These are phyloP conservation scores for Fraxinus paxiana DNA, from an alignment of 305 asterid genomes.

Conservation along the genomic window DNA sequence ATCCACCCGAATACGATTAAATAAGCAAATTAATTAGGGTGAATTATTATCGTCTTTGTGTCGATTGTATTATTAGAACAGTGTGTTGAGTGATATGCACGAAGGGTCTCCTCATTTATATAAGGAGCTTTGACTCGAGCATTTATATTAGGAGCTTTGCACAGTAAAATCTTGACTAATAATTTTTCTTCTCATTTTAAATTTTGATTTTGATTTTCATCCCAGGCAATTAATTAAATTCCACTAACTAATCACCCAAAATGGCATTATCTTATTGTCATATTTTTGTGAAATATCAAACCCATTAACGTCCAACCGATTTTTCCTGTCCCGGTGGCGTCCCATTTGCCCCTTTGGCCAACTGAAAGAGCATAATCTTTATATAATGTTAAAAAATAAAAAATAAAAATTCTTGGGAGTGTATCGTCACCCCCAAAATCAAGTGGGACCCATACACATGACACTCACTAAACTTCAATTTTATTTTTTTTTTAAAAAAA, in stretches of 20 bases:
- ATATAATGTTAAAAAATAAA: background rate
- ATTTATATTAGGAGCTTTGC: background rate
- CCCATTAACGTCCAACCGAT: background rate
- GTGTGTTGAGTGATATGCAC: background rate
- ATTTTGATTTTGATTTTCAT: background rate
- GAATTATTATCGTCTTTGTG: background rate
- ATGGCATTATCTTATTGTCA: too few relatives aligned
- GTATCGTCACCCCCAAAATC: background rate
- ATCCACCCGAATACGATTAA: too few relatives aligned
- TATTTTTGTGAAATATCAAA: background rate
- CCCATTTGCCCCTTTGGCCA: slow-evolving; percentile 1
- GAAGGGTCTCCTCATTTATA: background rate
- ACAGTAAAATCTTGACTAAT: background rate
- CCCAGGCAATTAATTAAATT: background rate
- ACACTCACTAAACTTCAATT: background rate
- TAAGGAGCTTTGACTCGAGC: background rate
- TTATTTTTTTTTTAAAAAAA: too few relatives aligned
- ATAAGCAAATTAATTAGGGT: too few relatives aligned
- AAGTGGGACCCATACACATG: background rate
- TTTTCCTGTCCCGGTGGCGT: background rate
- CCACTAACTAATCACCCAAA: background rate
- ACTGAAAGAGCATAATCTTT: slow-evolving; percentile 11
- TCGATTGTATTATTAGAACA: background rate
- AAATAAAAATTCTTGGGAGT: background rate
- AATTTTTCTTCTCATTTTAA: background rate